Percentiles rank a stretch among this genome's conserved stretches.
Conservation (phyloP, 305 asterid genomes). For the Galium porrigens region DNA sequence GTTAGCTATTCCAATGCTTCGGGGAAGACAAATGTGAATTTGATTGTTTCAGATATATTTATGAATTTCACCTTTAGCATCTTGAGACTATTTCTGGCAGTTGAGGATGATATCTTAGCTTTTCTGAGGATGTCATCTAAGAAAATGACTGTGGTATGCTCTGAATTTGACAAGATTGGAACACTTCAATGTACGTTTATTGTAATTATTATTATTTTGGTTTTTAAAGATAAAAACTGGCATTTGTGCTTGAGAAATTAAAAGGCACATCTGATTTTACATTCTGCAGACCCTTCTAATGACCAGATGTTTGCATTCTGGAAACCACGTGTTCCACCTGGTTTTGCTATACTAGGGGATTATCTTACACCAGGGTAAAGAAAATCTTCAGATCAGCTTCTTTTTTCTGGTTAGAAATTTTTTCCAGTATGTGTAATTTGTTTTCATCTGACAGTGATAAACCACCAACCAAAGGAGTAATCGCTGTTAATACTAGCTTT, state of each 20-base stretch:
- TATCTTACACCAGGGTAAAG: constrained; percentile 82
- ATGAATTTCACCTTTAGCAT: constrained; percentile 91
- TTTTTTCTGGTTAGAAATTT: constrained; percentile 12
- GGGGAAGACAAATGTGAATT: constrained; percentile 56
- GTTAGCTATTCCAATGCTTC: constrained; percentile 46
- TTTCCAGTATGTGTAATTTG: constrained; percentile 10
- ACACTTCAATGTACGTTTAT: constrained; percentile 45
- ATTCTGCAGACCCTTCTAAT: constrained; percentile 32
- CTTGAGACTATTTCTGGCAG: constrained; percentile 71
- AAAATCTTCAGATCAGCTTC: constrained; percentile 20
- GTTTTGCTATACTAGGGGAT: constrained; percentile 85
- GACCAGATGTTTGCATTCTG: constrained; percentile 64
- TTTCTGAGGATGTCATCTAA: constrained; percentile 74
- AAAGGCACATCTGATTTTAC: constrained; percentile 4
- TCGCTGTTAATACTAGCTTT: constrained; percentile 76
- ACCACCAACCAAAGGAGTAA: constrained; percentile 84
- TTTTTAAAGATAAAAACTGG: constrained; percentile 12
- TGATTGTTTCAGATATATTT: constrained; percentile 67
- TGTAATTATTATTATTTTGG: background rate
- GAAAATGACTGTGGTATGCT: constrained; percentile 65
- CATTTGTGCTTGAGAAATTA: background rate
- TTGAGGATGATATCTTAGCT: constrained; percentile 81
- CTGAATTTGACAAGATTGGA: constrained; percentile 81
- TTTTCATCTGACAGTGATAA: constrained; percentile 51
- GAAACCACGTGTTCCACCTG: constrained; percentile 94